Percentiles rank a stretch among this genome's conserved stretches.
phyloP scores from a whole-genome alignment of 176 grass and related monocot genomes.

The Canna indica region DNA sequence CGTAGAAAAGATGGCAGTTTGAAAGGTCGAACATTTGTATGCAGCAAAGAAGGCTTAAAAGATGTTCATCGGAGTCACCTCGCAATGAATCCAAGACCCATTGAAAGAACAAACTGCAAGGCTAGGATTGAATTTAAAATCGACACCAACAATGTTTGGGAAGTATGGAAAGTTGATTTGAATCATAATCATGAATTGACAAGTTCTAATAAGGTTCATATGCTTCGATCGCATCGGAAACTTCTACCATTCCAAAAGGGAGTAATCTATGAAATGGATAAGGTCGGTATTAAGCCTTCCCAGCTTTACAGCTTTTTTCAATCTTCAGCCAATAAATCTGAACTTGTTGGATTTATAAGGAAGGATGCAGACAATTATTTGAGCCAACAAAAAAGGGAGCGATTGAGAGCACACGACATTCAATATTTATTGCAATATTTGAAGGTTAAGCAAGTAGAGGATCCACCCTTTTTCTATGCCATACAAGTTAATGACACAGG shows the following conservation, averaged over 20 bases:
- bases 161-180: too few species aligned
- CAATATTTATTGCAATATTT: not conserved
- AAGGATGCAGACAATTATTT: not conserved
- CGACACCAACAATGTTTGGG: too few species aligned
- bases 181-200: too few species aligned
- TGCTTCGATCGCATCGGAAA: not conserved
- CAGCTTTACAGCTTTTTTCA: not conserved
- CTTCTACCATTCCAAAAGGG: not conserved
- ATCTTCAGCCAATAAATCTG: too few species aligned
- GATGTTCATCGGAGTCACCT: too few species aligned
- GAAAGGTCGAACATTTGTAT: too few species aligned
- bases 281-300: not conserved
- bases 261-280: not conserved
- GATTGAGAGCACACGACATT: not conserved
- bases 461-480: slow-evolving; percentile 8
- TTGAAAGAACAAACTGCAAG: too few species aligned
- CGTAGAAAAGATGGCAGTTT: too few species aligned
- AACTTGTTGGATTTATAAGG: too few species aligned
- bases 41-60: too few species aligned
- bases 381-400: not conserved
- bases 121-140: too few species aligned
- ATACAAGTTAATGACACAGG: not conserved
- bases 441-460: not conserved
- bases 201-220: not conserved
- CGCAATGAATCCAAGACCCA: too few species aligned